A percentile compares a stretch with the other conserved stretches of the same genome.
These are phyloP conservation scores for Fusarium chuoi DNA, from an alignment of 2,329 filamentous ascomycete species.

Conservation along the genomic window DNA sequence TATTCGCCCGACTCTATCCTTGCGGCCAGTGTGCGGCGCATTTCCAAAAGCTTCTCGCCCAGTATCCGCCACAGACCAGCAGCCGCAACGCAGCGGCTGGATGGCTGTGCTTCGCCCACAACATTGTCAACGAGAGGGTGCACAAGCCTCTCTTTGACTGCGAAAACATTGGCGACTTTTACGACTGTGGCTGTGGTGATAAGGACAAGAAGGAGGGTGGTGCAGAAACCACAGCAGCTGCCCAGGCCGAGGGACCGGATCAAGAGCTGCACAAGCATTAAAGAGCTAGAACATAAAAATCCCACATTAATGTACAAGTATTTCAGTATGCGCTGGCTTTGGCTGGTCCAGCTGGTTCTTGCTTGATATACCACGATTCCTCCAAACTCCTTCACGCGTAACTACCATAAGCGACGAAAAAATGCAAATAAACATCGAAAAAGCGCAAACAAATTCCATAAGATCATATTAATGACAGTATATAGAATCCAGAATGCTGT, in stretches of 20 bases:
- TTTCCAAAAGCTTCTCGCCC: constrained; percentile 69
- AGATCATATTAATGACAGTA: neutral
- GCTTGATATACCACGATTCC: neutral
- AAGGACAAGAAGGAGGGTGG: constrained; percentile 59
- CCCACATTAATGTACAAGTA: constrained; percentile 12
- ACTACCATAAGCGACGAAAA: neutral
- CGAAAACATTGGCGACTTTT: constrained; percentile 74
- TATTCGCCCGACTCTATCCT: constrained; percentile 76
- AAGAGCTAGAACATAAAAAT: neutral
- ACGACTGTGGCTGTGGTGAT: constrained; percentile 78
- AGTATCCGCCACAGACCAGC: constrained; percentile 73
- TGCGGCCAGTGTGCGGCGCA: constrained; percentile 76
- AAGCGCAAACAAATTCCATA: neutral
- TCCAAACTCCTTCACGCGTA: neutral
- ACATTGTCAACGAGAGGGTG: constrained; percentile 72
- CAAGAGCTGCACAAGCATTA: constrained; percentile 38
- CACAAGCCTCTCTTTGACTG: constrained; percentile 73
- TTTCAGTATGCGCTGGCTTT: constrained; percentile 20
- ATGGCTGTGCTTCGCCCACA: constrained; percentile 76
- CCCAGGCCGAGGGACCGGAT: constrained; percentile 25
- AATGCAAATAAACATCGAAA: neutral
- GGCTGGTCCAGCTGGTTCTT: constrained; percentile 39
- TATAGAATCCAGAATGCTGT: neutral
- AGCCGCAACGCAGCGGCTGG: constrained; percentile 71
- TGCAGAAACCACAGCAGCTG: constrained; percentile 25